These are phyloP conservation scores for Climacium dendroides DNA, from an alignment of 225 moss, liverwort and hornwort species.

Conservation along the genomic window DNA sequence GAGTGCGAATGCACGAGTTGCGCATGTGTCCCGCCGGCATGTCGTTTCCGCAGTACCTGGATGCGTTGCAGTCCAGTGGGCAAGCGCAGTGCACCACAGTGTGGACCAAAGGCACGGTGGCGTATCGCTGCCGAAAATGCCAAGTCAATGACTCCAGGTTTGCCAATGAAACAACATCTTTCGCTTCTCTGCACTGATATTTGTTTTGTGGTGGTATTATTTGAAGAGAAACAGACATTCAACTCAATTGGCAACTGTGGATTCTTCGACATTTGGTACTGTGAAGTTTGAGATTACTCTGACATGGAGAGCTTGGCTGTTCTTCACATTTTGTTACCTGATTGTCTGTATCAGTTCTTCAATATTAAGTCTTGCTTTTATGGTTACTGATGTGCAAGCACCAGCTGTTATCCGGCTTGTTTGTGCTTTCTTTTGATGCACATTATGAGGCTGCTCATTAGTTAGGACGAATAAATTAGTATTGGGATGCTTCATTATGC, in stretches of 20 bases:
- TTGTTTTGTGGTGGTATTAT: neutral
- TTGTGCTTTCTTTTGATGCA: neutral
- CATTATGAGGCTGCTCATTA: neutral
- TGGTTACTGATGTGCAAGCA: neutral
- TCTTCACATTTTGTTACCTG: neutral
- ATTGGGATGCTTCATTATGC: neutral
- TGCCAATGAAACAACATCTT: neutral
- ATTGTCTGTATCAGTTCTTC: neutral
- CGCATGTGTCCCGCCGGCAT: slow-evolving; percentile 16
- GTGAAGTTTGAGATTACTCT: neutral
- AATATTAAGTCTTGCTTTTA: neutral
- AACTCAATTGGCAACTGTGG: neutral
- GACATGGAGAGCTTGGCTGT: neutral
- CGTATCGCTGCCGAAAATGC: slow-evolving; percentile 42
- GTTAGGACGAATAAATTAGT: neutral
- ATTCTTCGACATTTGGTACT: neutral
- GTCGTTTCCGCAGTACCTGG: slow-evolving; percentile 9
- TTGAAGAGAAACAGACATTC: neutral
- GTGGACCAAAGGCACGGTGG: slow-evolving; percentile 26
- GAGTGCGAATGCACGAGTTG: neutral
- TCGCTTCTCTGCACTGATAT: neutral
- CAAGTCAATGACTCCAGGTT: slow-evolving; percentile 49
- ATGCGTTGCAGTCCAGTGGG: slow-evolving; percentile 31
- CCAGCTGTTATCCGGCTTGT: neutral
- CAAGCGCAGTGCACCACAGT: slow-evolving; percentile 49